A percentile compares a stretch with the other conserved stretches of the same genome.
Evolutionary conservation across 139 green algal genomes (phyloP).

Genomic region (Closterium sp.): DNA sequence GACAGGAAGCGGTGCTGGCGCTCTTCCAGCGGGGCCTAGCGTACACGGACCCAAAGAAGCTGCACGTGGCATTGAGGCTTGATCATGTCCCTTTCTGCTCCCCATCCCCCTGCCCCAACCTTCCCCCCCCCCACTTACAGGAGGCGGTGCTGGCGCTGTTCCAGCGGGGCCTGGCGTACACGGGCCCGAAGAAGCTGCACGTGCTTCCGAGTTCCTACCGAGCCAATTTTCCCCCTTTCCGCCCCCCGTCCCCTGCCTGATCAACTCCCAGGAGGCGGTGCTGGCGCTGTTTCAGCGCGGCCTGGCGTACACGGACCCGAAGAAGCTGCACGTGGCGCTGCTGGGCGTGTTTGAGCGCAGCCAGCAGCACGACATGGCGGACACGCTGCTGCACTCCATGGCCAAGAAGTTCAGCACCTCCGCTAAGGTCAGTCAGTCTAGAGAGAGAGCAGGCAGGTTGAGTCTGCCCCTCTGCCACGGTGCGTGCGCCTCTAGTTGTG

Average conservation of each 20-base stretch:
- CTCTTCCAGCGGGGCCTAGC: slow-evolving; percentile 76
- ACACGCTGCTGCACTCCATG: slow-evolving; percentile 68
- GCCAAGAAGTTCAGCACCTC: slow-evolving; percentile 80
- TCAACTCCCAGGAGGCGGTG: slow-evolving; percentile 65
- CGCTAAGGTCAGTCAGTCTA: slow-evolving; percentile 66
- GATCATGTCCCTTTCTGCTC: neutral
- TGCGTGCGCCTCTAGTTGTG: no score
- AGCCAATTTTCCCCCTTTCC: no score
- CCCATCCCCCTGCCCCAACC: neutral
- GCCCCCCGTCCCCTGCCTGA: no score
- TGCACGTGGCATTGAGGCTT: no score
- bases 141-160: slow-evolving; percentile 79
- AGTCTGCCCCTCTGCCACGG: no score
- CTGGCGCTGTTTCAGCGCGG: slow-evolving; percentile 76
- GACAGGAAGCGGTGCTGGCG: slow-evolving; percentile 70
- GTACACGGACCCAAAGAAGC: slow-evolving; percentile 78
- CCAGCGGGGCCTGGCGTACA: slow-evolving; percentile 70
- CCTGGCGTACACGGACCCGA: slow-evolving; percentile 75
- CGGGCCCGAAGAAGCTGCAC: slow-evolving; percentile 75
- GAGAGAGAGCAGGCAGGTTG: no score
- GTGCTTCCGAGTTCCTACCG: no score
- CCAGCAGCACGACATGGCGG: slow-evolving; percentile 57
- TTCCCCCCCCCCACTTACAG: slow-evolving; percentile 38
- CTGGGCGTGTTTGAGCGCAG: slow-evolving; percentile 69
- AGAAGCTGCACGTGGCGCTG: slow-evolving; percentile 78